A percentile compares a stretch with the other conserved stretches of the same genome.
Evolutionary conservation across 139 green algal genomes (phyloP).

Genomic region (Chlorella sp.): DNA sequence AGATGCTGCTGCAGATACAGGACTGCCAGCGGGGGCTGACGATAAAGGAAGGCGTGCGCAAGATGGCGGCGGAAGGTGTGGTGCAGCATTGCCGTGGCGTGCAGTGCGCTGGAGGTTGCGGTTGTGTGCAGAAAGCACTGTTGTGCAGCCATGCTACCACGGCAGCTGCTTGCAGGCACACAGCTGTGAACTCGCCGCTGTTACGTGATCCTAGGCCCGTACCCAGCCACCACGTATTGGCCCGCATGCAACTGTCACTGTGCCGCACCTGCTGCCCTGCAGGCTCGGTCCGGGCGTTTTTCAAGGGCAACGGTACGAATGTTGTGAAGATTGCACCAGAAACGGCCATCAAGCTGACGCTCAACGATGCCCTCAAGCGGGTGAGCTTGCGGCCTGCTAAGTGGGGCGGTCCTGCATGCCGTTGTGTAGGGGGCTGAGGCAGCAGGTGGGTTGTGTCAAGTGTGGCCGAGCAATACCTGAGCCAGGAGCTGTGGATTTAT

Average conservation of each 20-base stretch:
- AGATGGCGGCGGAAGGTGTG: constrained; percentile 84
- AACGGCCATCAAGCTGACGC: constrained; percentile 84
- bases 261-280: no score
- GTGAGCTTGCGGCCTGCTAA: neutral
- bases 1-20: constrained; percentile 91
- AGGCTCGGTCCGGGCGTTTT: constrained; percentile 79
- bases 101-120: neutral
- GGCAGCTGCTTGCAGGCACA: neutral
- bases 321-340: constrained; percentile 93
- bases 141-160: neutral
- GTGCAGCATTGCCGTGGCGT: neutral
- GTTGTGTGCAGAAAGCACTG: no score
- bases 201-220: no score
- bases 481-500: no score
- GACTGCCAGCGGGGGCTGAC: constrained; percentile 65
- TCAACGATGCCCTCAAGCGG: constrained; percentile 82
- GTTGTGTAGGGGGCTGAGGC: no score
- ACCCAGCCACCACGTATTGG: no score
- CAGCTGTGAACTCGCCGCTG: no score
- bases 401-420: no score
- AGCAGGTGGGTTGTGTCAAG: no score
- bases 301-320: constrained; percentile 92
- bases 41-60: constrained; percentile 64
- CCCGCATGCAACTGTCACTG: no score
- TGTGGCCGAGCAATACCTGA: no score